Evolutionary conservation across 106 monocot species (phyloP).

Genomic region (Triglochin maritima): DNA sequence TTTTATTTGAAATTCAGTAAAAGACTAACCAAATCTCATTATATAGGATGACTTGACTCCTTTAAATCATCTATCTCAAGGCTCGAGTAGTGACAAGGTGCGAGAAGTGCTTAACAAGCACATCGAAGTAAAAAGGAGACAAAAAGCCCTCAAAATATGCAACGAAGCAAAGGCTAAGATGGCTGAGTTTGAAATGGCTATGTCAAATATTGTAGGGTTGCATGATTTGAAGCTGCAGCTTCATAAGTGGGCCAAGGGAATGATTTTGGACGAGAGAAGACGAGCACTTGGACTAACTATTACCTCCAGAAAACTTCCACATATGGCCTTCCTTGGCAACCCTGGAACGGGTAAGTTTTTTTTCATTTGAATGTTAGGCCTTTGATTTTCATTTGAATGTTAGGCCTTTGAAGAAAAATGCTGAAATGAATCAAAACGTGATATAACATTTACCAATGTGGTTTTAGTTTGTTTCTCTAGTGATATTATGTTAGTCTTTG

Average conservation of each 20-base stretch:
- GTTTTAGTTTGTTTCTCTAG: too few relatives aligned
- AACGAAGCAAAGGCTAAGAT: constrained; percentile 50
- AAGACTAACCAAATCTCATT: neutral
- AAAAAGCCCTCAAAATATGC: constrained; percentile 48
- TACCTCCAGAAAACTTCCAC: constrained; percentile 55
- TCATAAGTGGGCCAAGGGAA: constrained; percentile 77
- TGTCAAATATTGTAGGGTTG: constrained; percentile 71
- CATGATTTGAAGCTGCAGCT: constrained; percentile 64
- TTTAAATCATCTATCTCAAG: constrained; percentile 45
- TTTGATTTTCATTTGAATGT: neutral
- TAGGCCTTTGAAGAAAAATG: too few relatives aligned
- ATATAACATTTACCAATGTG: too few relatives aligned
- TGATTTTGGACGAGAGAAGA: constrained; percentile 93
- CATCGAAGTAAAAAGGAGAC: constrained; percentile 51
- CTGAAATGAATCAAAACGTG: too few relatives aligned
- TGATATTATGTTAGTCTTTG: too few relatives aligned
- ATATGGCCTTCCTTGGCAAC: constrained; percentile 97
- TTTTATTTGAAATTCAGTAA: neutral
- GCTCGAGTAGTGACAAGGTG: constrained; percentile 34
- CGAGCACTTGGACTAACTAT: constrained; percentile 65
- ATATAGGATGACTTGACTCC: constrained; percentile 68
- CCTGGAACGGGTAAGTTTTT: constrained; percentile 74
- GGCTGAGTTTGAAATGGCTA: constrained; percentile 63
- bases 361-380: neutral
- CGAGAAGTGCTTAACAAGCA: constrained; percentile 40